Conservation (phyloP, 371 early-diverging fungal genomes). For the Nematocida sp. region DNA sequence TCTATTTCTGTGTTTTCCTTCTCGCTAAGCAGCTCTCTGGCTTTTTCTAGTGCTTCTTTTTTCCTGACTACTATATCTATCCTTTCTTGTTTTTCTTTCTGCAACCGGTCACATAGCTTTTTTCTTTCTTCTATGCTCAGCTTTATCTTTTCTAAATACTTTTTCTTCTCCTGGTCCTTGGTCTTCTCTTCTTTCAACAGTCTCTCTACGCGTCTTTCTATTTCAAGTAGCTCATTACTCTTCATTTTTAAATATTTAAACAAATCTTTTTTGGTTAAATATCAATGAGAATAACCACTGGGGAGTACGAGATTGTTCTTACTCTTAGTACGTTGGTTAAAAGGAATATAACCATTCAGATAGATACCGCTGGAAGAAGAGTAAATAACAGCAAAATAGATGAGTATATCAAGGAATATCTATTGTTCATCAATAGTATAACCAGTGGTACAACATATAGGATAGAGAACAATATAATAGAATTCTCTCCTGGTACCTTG, state of each 20-base stretch:
- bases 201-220: slow-evolving; percentile 7
- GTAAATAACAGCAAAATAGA: neutral
- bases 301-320: neutral
- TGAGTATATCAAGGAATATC: neutral
- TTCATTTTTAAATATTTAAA: slow-evolving; percentile 48
- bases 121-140: slow-evolving; percentile 28
- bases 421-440: neutral
- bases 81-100: slow-evolving; percentile 38
- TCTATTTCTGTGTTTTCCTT: slow-evolving; percentile 22
- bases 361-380: neutral
- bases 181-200: slow-evolving; percentile 14
- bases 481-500: neutral
- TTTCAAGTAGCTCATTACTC: slow-evolving; percentile 31
- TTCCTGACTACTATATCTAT: slow-evolving; percentile 35
- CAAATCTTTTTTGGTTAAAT: slow-evolving; percentile 46
- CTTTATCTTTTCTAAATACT: slow-evolving; percentile 13
- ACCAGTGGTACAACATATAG: neutral
- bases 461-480: neutral
- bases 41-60: slow-evolving; percentile 31
- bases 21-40: neutral
- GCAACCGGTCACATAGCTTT: slow-evolving; percentile 1
- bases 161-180: neutral
- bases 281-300: slow-evolving; percentile 30
- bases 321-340: slow-evolving; percentile 3
- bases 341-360: slow-evolving; percentile 1